Base-by-base conservation (phyloP, 2,329 filamentous ascomycete genomes). In the Penicillium sp. region DNA sequence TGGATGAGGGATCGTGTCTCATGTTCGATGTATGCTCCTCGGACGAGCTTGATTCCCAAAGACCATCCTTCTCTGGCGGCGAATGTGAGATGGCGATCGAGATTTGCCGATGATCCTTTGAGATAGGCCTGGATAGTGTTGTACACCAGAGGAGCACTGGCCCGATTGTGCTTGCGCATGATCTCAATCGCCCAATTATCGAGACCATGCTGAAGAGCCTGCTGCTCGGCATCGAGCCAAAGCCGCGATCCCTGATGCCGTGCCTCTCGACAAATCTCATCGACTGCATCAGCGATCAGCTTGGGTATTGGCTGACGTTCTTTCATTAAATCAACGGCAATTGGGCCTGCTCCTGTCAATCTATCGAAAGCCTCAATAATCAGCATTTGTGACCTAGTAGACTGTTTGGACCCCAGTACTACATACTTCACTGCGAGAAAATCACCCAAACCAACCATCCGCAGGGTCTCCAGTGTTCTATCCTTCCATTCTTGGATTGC, bases 161-260 rank as follows among this genome's bases (percentile, higher is more conserved):
- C 52, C 1, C 39, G 47, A 53, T 76, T 76, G 50, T 70, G 70
- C 34, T 63, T 64, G 1, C 72, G 63, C 73, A 76, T 76, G 3
- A 75, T 56, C 5, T 72, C 66, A 42, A 74, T 67, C 0, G 72
- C 71, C 73, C 72, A 75, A 13, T 58, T 39, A 50, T 76, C 73
- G 45, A 76, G 73, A 1, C 65, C 61, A 3, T 55, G 55, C 54
- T 77, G 74, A 4, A 76, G 57, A 4, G 64, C 56, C 49, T 74
- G 68, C 50, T 76, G 72, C 52, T 77, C 74, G 1, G 74, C 72
- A 50, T 77, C 74, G 32, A 76, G 60, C 67, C 71, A 73, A 12
- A 76, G 59, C 5, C 70, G 62, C 40, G 64, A 67, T 18, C 64
- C 64, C 49, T 67, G 64, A 7, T 55, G 48, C 43, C 57, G 56